Evolutionary conservation across 1,139 yeast species (phyloP), one percentile per base, ranked within the genome.

Genomic region (Geotrichum cucujoidarum): DNA sequence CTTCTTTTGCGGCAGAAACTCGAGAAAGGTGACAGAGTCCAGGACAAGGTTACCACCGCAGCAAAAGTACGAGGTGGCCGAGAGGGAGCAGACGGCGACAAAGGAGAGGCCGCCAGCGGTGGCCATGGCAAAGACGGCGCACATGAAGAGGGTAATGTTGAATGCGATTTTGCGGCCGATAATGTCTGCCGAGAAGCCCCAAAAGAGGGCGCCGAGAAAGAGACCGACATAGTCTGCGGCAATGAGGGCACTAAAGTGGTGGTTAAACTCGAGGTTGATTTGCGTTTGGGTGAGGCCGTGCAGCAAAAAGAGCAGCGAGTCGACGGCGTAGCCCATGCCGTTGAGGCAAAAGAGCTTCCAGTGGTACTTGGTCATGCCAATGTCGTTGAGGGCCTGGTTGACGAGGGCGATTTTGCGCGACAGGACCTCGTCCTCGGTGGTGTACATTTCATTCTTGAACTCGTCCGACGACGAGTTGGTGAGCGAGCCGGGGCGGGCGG

Each of bases 251-350:
- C 65, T 39, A 47, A 49, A 58, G 25, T 48, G 43, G 37, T 49
- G 56, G 50, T 54, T 42, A 44, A 57, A 60, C 49, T 60, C 63
- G 14, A 45, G 48, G 43, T 53, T 53, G 33, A 60, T 57, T 34
- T 58, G 62, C 18, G 52, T 50, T 39, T 63, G 69, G 17, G 74
- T 76, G 1, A 77, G 66, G 10, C 74, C 64, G 54, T 73, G 76
- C 47, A 73, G 59, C 57, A 68, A 67, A 34, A 72, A 73, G 55
- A 80, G 66, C 57, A 77, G 79, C 11, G 83, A 76, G 60, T 80
- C 86, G 21, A 78, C 80, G 13, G 81, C 75, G 58, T 80, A 80
- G 24, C 86, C 86, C 72, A 79, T 72, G 18, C 85, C 85, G 41
- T 59, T 60, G 16, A 61, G 49, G 40, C 58, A 60, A 40, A 60